Percentiles rank a stretch among this genome's conserved stretches.
Evolutionary conservation across 2,329 filamentous ascomycete genomes (phyloP).

Genomic region (Apiospora sp.): DNA sequence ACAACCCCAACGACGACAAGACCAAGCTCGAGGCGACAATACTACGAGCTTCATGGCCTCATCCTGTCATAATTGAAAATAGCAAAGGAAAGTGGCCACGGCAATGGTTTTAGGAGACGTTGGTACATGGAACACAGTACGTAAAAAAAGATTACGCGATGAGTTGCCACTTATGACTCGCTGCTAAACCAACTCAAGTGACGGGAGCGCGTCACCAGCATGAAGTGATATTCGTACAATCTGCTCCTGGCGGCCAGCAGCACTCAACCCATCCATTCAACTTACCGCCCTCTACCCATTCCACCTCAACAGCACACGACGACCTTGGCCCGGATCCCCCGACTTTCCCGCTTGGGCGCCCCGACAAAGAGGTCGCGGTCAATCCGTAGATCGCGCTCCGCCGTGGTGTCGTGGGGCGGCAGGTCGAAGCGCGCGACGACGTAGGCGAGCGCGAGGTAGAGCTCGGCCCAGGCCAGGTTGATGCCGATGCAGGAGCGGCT

Average conservation of each 20-base stretch:
- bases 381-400: neutral
- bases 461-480: conserved; percentile 21
- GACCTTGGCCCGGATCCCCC: conserved; percentile 2
- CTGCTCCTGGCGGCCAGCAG: neutral
- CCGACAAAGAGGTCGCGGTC: neutral
- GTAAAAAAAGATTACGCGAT: neutral
- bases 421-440: conserved; percentile 1
- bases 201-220: neutral
- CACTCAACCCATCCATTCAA: neutral
- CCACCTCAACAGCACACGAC: neutral
- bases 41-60: no score
- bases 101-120: neutral
- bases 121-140: neutral
- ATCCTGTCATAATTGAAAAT: no score
- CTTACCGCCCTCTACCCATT: no score
- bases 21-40: no score
- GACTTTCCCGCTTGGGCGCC: neutral
- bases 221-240: no score
- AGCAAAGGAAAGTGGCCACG: no score
- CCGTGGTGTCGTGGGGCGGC: neutral
- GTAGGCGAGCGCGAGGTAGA: conserved; percentile 12
- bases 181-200: neutral
- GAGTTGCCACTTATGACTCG: no score
- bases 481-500: conserved; percentile 4
- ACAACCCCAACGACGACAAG: no score